Evolutionary conservation across 1,139 yeast genomes (phyloP).

Genomic region (Blastobotrys indianensis): DNA sequence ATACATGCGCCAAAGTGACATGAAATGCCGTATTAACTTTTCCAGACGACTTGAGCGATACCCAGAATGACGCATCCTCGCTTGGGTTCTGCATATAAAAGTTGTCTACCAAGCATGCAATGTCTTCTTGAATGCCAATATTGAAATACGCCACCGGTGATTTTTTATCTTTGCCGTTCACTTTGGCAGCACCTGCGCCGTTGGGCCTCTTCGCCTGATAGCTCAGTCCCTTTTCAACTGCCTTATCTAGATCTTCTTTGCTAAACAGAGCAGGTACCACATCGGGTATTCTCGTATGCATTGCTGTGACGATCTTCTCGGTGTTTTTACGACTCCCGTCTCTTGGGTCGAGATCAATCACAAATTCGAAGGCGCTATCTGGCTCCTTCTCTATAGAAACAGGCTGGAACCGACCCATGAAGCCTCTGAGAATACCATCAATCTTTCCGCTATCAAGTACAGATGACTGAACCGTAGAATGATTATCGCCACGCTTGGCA

Average conservation of each 20-base stretch:
- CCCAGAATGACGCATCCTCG: conserved; percentile 23
- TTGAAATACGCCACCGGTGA: conserved; percentile 18
- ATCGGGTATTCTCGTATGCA: conserved; percentile 44
- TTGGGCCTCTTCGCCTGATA: conserved; percentile 27
- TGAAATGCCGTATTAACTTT: conserved; percentile 53
- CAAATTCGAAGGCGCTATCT: conserved; percentile 59
- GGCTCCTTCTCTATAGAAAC: conserved; percentile 47
- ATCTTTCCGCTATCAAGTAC: conserved; percentile 46
- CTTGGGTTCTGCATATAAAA: conserved; percentile 19
- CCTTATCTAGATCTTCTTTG: conserved; percentile 23
- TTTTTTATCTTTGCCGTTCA: conserved; percentile 2
- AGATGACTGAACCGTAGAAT: conserved; percentile 63
- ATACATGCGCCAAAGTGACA: conserved; percentile 65
- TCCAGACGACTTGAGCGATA: conserved; percentile 31
- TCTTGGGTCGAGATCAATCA: conserved; percentile 51
- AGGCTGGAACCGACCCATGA: conserved; percentile 62
- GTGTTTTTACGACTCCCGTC: conserved; percentile 54
- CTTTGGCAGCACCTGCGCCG: conserved; percentile 2
- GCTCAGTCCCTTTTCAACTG: conserved; percentile 25
- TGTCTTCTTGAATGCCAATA: conserved; percentile 6
- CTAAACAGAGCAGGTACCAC: conserved; percentile 42
- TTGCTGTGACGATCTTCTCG: conserved; percentile 37
- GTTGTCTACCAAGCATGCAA: conserved; percentile 18
- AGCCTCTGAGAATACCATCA: conserved; percentile 63
- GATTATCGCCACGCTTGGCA: conserved; percentile 72